Conservation (phyloP, 495 filamentous ascomycete genomes). For the Aspergillus conjunctus region DNA sequence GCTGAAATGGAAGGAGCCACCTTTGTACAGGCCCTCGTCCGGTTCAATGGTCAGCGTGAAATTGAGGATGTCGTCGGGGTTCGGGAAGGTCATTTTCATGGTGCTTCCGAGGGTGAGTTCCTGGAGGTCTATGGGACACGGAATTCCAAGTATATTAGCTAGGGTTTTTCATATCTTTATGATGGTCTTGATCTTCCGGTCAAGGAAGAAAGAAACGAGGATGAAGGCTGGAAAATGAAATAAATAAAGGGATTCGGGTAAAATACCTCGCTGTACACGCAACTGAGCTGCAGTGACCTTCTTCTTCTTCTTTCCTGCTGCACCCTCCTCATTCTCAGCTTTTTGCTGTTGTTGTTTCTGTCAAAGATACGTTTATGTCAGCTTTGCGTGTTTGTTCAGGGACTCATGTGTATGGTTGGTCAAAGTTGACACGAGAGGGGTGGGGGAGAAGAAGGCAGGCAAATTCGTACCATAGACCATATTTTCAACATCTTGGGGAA, state of each 20-base stretch:
- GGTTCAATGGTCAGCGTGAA: conserved; percentile 92
- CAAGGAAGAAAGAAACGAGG: not conserved
- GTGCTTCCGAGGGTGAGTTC: conserved; percentile 88
- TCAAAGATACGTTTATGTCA: not conserved
- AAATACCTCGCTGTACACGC: conserved; percentile 89
- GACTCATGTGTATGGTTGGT: not conserved
- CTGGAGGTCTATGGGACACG: conserved; percentile 69
- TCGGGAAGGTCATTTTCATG: conserved; percentile 90
- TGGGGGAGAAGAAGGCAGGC: conserved; percentile 4
- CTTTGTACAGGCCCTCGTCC: conserved; percentile 97
- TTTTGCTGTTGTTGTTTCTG: conserved; percentile 92
- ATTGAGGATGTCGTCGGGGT: conserved; percentile 95
- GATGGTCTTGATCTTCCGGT: not conserved
- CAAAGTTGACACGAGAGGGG: not conserved
- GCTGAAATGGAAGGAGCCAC: conserved; percentile 83
- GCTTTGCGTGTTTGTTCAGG: not conserved
- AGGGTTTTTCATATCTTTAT: not conserved
- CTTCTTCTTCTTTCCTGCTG: conserved; percentile 84
- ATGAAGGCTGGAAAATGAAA: not conserved
- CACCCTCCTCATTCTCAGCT: conserved; percentile 83
- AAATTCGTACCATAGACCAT: conserved; percentile 87
- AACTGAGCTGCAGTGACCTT: conserved; percentile 96
- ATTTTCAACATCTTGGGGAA: conserved; percentile 89
- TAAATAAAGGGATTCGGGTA: not conserved
- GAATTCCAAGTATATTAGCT: not conserved